A percentile compares a stretch with the other conserved stretches of the same genome.
These are phyloP conservation scores for Trifolium repens DNA, from an alignment of 306 rosid species.

Conservation along the genomic window DNA sequence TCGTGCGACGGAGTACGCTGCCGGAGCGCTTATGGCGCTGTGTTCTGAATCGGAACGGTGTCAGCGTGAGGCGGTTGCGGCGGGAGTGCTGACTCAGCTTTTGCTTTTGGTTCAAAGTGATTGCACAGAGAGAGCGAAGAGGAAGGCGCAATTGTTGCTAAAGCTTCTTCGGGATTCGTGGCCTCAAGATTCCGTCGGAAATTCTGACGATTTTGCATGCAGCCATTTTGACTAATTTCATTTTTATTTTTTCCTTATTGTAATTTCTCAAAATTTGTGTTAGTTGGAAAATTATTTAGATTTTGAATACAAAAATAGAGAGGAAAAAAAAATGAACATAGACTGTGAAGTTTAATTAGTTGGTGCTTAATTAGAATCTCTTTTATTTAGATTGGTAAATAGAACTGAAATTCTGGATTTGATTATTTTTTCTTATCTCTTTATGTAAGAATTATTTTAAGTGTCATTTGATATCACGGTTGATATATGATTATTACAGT, in stretches of 20 bases:
- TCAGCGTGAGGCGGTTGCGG: slow-evolving; percentile 78
- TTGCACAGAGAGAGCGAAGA: slow-evolving; percentile 88
- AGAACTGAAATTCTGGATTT: slow-evolving; percentile 57
- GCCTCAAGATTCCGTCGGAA: slow-evolving; percentile 82
- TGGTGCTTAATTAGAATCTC: slow-evolving; percentile 24
- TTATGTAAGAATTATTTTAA: slow-evolving; percentile 47
- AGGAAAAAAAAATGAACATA: slow-evolving; percentile 37
- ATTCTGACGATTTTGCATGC: slow-evolving; percentile 83
- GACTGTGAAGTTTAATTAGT: slow-evolving; percentile 12
- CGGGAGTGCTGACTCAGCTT: slow-evolving; percentile 81
- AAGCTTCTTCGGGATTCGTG: slow-evolving; percentile 99
- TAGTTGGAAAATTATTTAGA: slow-evolving; percentile 22
- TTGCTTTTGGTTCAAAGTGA: slow-evolving; percentile 85
- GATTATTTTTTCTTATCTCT: slow-evolving; percentile 26
- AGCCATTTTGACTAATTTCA: slow-evolving; percentile 56
- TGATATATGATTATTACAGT: too few species aligned
- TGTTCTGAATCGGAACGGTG: slow-evolving; percentile 73
- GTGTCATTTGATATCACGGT: too few species aligned
- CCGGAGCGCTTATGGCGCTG: slow-evolving; percentile 81
- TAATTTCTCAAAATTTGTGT: slow-evolving; percentile 44
- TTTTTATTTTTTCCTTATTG: slow-evolving; percentile 1
- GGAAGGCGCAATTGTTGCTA: slow-evolving; percentile 86
- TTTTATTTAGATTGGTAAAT: slow-evolving; percentile 53
- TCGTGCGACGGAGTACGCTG: slow-evolving; percentile 90
- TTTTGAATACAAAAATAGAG: slow-evolving; percentile 7